phyloP scores from a whole-genome alignment of 192 early-diverging fungal species.

The Dissophora ornata region DNA sequence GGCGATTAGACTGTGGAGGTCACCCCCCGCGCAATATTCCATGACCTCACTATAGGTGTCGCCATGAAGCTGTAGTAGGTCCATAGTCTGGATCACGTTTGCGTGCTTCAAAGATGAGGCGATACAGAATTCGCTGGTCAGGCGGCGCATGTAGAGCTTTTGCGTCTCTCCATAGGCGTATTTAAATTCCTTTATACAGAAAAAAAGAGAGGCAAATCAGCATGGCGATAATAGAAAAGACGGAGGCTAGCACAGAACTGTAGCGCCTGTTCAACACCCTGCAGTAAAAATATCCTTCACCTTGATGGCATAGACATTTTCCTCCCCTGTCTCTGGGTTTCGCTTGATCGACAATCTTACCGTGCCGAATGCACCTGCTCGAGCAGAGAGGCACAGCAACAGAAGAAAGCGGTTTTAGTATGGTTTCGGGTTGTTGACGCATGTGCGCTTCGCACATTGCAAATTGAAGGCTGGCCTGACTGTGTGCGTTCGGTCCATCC shows the following conservation, averaged over 20 bases:
- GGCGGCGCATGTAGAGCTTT: conserved; percentile 64
- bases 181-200: conserved; percentile 79
- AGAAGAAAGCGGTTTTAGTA: no score
- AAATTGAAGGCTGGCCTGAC: background rate
- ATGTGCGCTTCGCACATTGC: no score
- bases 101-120: conserved; percentile 78
- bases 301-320: conserved; percentile 38
- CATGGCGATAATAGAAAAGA: background rate
- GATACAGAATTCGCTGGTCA: conserved; percentile 86
- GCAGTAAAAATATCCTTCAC: no score
- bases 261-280: no score
- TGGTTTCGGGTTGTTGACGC: no score
- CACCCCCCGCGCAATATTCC: conserved; percentile 88
- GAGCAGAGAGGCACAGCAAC: background rate
- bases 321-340: conserved; percentile 22
- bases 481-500: background rate
- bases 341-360: conserved; percentile 40
- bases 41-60: conserved; percentile 79
- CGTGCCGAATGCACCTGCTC: conserved; percentile 39
- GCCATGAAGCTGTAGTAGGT: conserved; percentile 78
- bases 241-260: no score
- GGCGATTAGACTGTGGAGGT: conserved; percentile 80
- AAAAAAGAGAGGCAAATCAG: background rate
- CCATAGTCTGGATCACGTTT: conserved; percentile 84
- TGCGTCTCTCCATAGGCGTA: conserved; percentile 66